These are phyloP conservation scores for Annona squamosa DNA, from an alignment of 164 flowering plant genomes.

Conservation along the genomic window DNA sequence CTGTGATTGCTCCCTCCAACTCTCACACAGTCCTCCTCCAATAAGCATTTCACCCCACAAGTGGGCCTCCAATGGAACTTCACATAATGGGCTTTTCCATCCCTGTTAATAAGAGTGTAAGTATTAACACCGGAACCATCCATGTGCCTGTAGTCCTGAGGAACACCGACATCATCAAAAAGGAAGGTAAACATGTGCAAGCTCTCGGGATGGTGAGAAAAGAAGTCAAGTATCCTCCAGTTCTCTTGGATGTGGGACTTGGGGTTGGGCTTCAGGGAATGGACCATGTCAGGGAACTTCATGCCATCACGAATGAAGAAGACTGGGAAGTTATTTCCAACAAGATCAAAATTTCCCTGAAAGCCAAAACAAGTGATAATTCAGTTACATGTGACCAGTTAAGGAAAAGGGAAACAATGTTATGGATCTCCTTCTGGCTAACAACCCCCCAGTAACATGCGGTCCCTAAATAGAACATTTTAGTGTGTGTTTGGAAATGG, in stretches of 20 bases:
- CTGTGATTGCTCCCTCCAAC: constrained; percentile 97
- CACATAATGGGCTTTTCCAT: constrained; percentile 76
- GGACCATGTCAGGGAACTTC: constrained; percentile 83
- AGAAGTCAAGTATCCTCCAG: constrained; percentile 78
- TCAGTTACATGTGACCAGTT: background rate
- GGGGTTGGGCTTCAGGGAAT: constrained; percentile 78
- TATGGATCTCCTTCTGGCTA: background rate
- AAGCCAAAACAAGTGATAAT: background rate
- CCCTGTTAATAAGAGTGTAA: constrained; percentile 70
- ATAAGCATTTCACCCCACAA: constrained; percentile 81
- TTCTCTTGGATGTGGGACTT: constrained; percentile 82
- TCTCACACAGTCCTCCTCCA: constrained; percentile 74
- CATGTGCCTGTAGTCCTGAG: constrained; percentile 94
- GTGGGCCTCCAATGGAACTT: constrained; percentile 99
- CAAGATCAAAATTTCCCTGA: constrained; percentile 71
- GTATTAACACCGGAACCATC: constrained; percentile 95
- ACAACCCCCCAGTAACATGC: background rate
- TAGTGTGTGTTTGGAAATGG: no score
- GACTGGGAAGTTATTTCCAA: constrained; percentile 83
- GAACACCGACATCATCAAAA: constrained; percentile 87
- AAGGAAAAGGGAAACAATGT: background rate
- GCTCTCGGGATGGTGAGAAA: constrained; percentile 94
- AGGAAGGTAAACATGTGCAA: constrained; percentile 84
- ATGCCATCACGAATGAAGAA: constrained; percentile 81
- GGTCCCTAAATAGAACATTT: no score